Percentiles rank a stretch among this genome's conserved stretches.
phyloP scores from a whole-genome alignment of 2,329 filamentous ascomycete species.

The Colletotrichum sp. region DNA sequence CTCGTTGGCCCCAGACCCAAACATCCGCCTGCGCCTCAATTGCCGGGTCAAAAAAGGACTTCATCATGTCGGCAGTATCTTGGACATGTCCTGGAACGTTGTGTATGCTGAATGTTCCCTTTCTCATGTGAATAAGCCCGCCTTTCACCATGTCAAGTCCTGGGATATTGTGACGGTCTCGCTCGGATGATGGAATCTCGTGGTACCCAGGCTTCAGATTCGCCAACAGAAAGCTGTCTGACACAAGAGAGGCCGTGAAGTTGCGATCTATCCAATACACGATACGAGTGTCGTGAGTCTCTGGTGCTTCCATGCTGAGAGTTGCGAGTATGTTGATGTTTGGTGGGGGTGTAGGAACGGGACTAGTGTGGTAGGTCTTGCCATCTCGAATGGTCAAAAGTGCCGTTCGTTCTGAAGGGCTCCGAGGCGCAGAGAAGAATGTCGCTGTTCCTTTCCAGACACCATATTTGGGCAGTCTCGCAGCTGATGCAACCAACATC shows the following conservation, averaged over 20 bases:
- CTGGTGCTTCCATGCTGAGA: neutral
- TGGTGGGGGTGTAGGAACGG: neutral
- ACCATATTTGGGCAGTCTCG: neutral
- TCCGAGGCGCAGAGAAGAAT: neutral
- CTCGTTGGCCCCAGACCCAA: neutral
- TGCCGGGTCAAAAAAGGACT: neutral
- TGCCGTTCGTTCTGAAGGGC: neutral
- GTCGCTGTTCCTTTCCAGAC: neutral
- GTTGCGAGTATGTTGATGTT: neutral
- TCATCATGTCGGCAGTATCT: neutral
- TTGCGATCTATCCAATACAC: neutral
- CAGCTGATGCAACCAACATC: neutral
- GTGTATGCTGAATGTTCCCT: rapidly evolving
- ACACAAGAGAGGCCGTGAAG: neutral
- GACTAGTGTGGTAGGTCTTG: neutral
- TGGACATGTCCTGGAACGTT: rapidly evolving
- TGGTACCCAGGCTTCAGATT: neutral
- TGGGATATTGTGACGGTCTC: neutral
- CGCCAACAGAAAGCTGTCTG: neutral
- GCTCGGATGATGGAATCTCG: neutral
- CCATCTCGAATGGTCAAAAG: neutral
- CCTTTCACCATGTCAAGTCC: neutral
- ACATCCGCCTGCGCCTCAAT: neutral
- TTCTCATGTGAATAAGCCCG: neutral
- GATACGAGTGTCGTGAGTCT: neutral